phyloP scores from a whole-genome alignment of 345 rosid species.

The Gossypium thurberi region DNA sequence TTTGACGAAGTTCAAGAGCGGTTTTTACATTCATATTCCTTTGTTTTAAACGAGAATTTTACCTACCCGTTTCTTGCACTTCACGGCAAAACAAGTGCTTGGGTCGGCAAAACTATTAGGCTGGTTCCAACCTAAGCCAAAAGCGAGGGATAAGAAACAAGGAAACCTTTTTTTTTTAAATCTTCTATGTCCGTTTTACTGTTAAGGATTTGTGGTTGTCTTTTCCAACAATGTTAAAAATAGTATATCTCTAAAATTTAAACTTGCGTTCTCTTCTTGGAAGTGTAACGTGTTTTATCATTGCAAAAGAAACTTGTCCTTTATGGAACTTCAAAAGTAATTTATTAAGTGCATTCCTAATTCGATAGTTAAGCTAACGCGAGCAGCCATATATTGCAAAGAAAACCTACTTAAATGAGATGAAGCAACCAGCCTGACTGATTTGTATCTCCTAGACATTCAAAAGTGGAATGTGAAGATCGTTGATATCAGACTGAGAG shows the following conservation, averaged over 20 bases:
- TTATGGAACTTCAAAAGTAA: too few relatives aligned
- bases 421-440: background rate
- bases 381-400: background rate
- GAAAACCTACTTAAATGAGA: background rate
- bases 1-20: too few relatives aligned
- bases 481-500: background rate
- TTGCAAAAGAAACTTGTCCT: background rate
- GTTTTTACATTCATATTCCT: too few relatives aligned
- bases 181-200: too few relatives aligned
- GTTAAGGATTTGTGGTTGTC: too few relatives aligned
- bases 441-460: background rate
- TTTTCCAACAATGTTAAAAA: too few relatives aligned
- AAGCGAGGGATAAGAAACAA: background rate
- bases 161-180: too few relatives aligned
- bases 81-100: background rate
- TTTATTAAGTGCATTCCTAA: background rate
- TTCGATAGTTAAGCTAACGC: background rate
- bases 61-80: background rate
- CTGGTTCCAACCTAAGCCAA: background rate
- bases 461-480: background rate
- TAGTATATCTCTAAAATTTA: too few relatives aligned
- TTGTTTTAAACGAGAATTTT: background rate
- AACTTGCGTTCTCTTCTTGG: too few relatives aligned
- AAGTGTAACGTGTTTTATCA: background rate
- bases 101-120: background rate